Base-by-base conservation (phyloP, 257 asterid genomes). In the Craterostigma plantagineum region DNA sequence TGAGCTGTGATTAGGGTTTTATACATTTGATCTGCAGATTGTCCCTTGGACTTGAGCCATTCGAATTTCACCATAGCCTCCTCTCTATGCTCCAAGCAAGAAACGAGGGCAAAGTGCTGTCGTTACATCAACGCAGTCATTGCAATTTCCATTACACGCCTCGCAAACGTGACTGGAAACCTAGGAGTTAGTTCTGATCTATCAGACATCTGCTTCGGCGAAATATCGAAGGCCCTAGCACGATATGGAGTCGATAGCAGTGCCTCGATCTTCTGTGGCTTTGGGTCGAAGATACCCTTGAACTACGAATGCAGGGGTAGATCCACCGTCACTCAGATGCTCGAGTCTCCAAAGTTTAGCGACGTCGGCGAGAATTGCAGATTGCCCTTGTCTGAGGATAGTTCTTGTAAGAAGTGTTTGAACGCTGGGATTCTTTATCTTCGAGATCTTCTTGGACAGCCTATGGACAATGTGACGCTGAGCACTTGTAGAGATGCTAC, bases 401-500 rank as follows among this genome's bases (percentile, higher is more conserved):
- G 55, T 56, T 39, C 70, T 45, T 90, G 99, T 63, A 67, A 67
- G 44, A 83, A 67, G 66, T 90, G 99, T 65, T 65, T 90, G 64
- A 83, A 77, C 65, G 64, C 87, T 9, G 81, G 84, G 38, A 69
- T 83, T 54, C 37, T 67, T 12, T 90, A 77, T 71, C 87, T 90
- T 15, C 86, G 91, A 35, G 77, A 72, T 65, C 65, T 79, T 15
- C 51, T 83, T 49, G 95, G 92, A 46, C 30, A 2, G 2, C 59
- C 83, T 4, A 72, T 72, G 10, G 76, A 63, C 61, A 90, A 90
- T 65, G 55, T 67, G 46, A 90, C 95, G 2, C 56, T 90, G 68
- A 90, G 86, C 55, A 90, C 74, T 40, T 90, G 99, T 57, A 63
- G 99, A 56, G 99, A 83, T 75, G 95, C 94, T 35, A 59, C 94